Base-by-base conservation (phyloP, 2,329 filamentous ascomycete species). In the Aspergillus sp. region DNA sequence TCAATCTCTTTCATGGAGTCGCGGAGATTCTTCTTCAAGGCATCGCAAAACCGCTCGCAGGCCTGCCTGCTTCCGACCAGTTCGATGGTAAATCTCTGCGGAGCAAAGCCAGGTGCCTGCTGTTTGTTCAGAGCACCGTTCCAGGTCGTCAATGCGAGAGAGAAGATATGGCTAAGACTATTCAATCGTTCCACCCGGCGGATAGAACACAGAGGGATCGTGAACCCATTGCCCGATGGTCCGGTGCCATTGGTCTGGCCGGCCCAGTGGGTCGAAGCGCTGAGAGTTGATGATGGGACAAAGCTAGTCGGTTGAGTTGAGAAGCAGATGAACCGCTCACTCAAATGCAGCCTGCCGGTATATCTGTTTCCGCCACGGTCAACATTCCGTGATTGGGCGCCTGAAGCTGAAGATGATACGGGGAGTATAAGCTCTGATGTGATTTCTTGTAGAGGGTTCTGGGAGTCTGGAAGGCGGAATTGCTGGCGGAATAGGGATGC, bases 21-120 rank as follows among this genome's bases (percentile, higher is more conserved):
- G 61, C 93, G 84, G 51, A 99, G 79, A 0, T 93, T 93, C 71
- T 89, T 91, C 77, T 98, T 99, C 63, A 99, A 81, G 6, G 90
- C 91, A 77, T 99, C 95, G 73, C 95, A 99, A 77, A 99, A 99
- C 54, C 92, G 84, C 76, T 99, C 95, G 73, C 93, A 98, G 48
- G 90, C 87, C 70, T 89, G 90, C 56, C 93, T 87, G 70, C 90
- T 95, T 27, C 93, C 93, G 27, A 91, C 91, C 49, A 99, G 86
- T 74, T 96, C 91, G 59, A 99, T 85, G 1, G 92, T 96, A 64
- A 99, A 89, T 69, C 92, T 90, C 72, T 97, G 95, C 62, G 92
- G 90, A 54, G 85, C 82, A 61, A 86, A 86, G 27, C 79, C 74
- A 15, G 78, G 77, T 50, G 85, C 82, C 69, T 83, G 78, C 60